Base-by-base conservation (phyloP, 495 filamentous ascomycete genomes). In the Patellaria atrata region DNA sequence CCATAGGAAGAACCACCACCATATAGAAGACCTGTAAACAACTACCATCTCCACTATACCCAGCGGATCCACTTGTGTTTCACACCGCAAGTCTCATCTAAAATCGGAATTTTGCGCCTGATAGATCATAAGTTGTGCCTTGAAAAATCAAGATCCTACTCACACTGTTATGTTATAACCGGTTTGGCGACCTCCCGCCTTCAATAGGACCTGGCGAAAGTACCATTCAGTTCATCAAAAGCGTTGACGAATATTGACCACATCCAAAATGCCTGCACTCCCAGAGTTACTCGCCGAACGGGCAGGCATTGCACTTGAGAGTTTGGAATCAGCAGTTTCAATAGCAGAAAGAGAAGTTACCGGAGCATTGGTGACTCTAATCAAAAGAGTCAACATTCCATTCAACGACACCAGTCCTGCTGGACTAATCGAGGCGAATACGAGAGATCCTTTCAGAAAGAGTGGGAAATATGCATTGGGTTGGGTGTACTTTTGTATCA, bases 381-480 rank as follows among this genome's bases (percentile, higher is more conserved):
- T 62, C 37, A 80, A 80, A 62, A 73, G 84, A 19, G 78, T 91
- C 48, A 60, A 70, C 45, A 78, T 91, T 42, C 75, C 76, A 3
- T 38, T 62, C 77, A 46, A 76, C 66, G 37, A 64, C 72, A 76
- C 70, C 23, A 82, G 71, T 45, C 78, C 81, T 2, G 62, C 71
- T 2, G 77, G 70, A 3, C 64, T 86, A 23, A 61, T 79, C 11
- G 75, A 78, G 50, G 82, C 84, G 18, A 71, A 70, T 50, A 77
- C 73, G 11, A 59, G 76, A 52, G 84, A 92, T 58, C 77, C 83
- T 29, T 93, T 78, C 77, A 62, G 51, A 8, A 52, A 79, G 51
- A 72, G 81, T n/a, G 80, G 77, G 9, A 87, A 91, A 61, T 92
- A 92, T 56, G 81, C 65, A n/a, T 56, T 82, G 35, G 82, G 78